Conservation (phyloP, 2,329 filamentous ascomycete genomes). For the Xylariaceae sp. region DNA sequence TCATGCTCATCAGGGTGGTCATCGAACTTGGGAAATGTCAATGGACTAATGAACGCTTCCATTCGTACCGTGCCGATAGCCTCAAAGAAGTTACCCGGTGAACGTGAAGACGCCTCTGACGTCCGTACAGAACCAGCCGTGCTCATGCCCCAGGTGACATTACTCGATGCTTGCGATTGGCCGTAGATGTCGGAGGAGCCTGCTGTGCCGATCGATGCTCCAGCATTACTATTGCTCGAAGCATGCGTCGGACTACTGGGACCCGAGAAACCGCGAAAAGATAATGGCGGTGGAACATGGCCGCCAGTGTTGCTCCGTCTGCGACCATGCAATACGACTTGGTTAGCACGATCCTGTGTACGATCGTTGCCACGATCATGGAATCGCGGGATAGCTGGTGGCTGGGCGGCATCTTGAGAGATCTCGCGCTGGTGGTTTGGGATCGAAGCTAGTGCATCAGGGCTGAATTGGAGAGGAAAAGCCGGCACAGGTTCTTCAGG, state of each 20-base stretch:
- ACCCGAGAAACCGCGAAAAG: constrained; percentile 75
- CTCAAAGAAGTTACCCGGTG: constrained; percentile 68
- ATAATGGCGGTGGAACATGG: constrained; percentile 63
- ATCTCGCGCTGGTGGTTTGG: constrained; percentile 44
- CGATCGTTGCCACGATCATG: constrained; percentile 49
- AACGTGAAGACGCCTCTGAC: constrained; percentile 51
- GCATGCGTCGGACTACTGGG: constrained; percentile 43
- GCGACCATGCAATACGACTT: constrained; percentile 60
- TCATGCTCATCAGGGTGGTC: constrained; percentile 48
- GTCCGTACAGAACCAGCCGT: constrained; percentile 46
- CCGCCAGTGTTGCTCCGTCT: constrained; percentile 89
- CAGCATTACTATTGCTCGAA: constrained; percentile 54
- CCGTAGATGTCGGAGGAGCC: constrained; percentile 58
- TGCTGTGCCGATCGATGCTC: constrained; percentile 53
- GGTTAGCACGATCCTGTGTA: constrained; percentile 41
- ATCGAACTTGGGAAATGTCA: constrained; percentile 46
- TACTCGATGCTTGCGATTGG: constrained; percentile 47
- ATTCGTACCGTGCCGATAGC: constrained; percentile 88
- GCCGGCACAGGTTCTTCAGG: constrained; percentile 12
- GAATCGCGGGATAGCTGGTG: constrained; percentile 69
- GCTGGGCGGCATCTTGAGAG: constrained; percentile 62
- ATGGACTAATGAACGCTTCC: constrained; percentile 85
- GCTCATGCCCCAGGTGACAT: constrained; percentile 43
- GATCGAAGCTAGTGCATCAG: constrained; percentile 28
- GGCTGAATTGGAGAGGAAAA: constrained; percentile 28